These are phyloP conservation scores for Monosporascus sp. DNA, from an alignment of 2,329 filamentous ascomycete genomes.

Conservation along the genomic window DNA sequence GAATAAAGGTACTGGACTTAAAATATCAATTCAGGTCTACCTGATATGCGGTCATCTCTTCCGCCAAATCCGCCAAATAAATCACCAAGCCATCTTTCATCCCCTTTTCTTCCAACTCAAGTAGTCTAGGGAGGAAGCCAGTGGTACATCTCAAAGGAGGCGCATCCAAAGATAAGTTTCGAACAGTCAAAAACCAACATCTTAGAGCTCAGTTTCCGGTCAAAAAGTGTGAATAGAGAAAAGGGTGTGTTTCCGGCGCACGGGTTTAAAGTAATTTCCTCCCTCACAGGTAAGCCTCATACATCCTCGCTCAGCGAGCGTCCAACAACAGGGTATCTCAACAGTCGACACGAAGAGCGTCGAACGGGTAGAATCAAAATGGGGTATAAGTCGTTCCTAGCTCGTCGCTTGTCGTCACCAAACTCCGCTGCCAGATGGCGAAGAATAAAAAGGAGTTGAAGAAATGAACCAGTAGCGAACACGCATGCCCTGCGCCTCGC, in stretches of 20 bases:
- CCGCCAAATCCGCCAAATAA: no score
- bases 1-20: no score
- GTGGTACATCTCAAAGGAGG: no score
- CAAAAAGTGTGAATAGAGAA: no score
- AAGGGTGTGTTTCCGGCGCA: not conserved
- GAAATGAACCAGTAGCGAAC: slow-evolving; percentile 13
- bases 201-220: no score
- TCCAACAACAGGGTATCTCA: slow-evolving; percentile 19
- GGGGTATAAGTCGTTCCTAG: slow-evolving; percentile 4
- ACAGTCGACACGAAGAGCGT: slow-evolving; percentile 12
- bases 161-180: no score
- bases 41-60: no score
- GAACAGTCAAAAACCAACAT: no score
- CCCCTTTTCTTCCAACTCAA: not conserved
- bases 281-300: not conserved
- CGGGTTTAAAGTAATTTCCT: not conserved
- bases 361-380: slow-evolving; percentile 1
- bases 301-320: slow-evolving; percentile 16
- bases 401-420: slow-evolving; percentile 11
- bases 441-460: slow-evolving; percentile 8
- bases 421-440: slow-evolving; percentile 9
- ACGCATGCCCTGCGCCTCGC: slow-evolving; percentile 5
- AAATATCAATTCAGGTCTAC: no score
- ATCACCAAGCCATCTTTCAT: no score
- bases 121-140: no score